Percentiles rank a stretch among this genome's conserved stretches.
phyloP scores from a whole-genome alignment of 2,329 filamentous ascomycete genomes.

The Pyrenochaeta sp. region DNA sequence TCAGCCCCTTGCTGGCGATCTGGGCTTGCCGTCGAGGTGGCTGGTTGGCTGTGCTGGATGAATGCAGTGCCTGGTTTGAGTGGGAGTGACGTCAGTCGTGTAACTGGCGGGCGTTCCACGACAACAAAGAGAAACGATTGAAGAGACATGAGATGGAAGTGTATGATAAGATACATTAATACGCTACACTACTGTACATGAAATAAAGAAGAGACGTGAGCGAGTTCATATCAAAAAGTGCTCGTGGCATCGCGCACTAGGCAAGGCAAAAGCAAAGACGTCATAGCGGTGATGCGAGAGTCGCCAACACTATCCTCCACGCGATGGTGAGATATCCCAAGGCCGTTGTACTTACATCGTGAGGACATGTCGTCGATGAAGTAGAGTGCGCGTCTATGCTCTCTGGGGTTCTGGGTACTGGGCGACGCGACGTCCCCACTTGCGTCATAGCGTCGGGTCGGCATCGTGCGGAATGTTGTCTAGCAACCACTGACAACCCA shows the following conservation, averaged over 20 bases:
- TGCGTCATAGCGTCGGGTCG: conserved; percentile 22
- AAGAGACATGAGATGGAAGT: no score
- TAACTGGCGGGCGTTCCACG: conserved; percentile 9
- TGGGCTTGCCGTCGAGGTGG: conserved; percentile 14
- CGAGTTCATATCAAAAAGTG: no score
- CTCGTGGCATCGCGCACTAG: neutral
- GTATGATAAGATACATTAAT: no score
- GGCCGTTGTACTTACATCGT: neutral
- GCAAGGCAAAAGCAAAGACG: neutral
- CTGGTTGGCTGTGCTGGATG: conserved; percentile 27
- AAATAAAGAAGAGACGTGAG: no score
- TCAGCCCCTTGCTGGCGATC: conserved; percentile 7
- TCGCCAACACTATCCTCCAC: no score
- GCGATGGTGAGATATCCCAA: no score
- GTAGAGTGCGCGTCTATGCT: no score
- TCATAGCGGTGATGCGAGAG: no score
- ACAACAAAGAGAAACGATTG: neutral
- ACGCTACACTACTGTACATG: no score
- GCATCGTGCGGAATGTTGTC: no score
- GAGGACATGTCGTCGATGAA: no score
- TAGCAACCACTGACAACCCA: no score
- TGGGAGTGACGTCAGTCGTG: conserved; percentile 31
- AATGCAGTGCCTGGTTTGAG: conserved; percentile 14
- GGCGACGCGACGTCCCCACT: neutral
- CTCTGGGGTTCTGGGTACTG: neutral